Base-by-base conservation (phyloP, 495 filamentous ascomycete genomes). In the Daldinia vernicosa region DNA sequence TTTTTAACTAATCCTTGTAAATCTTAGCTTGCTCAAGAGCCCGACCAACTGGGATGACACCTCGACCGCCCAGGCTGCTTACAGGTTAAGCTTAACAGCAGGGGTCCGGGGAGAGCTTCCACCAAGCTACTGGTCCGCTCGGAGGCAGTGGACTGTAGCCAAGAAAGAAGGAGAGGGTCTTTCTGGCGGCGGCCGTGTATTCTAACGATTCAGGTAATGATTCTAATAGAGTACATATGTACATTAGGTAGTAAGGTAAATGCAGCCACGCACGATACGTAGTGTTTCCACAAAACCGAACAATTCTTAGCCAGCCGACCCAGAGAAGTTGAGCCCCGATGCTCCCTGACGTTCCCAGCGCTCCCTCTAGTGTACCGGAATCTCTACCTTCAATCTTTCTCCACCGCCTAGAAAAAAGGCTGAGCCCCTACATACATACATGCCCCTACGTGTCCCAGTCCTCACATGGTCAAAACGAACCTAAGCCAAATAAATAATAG, bases 41-140 rank as follows among this genome's bases (percentile, higher is more conserved):
- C 70, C 70, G 70, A 72, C 60, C 65, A 69, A 69, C 70, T 72
- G 70, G 70, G 70, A 72, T 72, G 70, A 72, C 70, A 72, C 55
- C 61, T 72, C 47, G 65, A 68, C 70, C 55, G 65, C 70, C 65
- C 55, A 33, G 70, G 51, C 65, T 67, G 69, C 60, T 69, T 61
- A 68, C 40, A 51, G 61, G 50, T 60, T 64, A 52, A 39, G 45
- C 60, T 60, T 55, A 60, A 47, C 60, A 60, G 64, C 69, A 72
- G 70, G 70, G 65, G 32, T 65, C 61, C 56, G 65, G 70, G 65
- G 60, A 66, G 65, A 66, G 60, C 65, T 72, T 57, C 56, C 35
- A 65, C 51, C 43, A 69, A 72, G 56, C 50, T 57, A 53, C 55
- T 64, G 47, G 45, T 17, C 67, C 19, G 40, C 30, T 63, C 56